Conservation (phyloP, 306 rosid species). For the Medicago lupulina region DNA sequence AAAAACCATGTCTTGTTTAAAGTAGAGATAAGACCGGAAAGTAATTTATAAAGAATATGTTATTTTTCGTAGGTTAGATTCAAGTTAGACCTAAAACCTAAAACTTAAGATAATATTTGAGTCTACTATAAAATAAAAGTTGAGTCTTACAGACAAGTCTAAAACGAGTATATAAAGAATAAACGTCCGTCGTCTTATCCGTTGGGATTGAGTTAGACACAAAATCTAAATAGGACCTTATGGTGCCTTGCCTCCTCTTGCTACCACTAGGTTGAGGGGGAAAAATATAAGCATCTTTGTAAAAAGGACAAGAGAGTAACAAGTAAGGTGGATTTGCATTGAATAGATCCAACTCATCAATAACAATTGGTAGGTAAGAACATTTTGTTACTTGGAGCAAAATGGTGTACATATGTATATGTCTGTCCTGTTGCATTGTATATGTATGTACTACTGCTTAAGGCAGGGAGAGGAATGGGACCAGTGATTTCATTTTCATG, state of each 20-base stretch:
- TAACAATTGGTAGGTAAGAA: constrained; percentile 49
- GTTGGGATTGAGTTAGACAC: background rate
- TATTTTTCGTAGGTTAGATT: too few species aligned
- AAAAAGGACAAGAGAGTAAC: constrained; percentile 40
- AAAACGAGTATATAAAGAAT: background rate
- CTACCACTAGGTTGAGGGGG: background rate
- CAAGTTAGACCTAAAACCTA: background rate
- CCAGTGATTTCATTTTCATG: constrained; percentile 49
- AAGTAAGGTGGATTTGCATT: constrained; percentile 44
- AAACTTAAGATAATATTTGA: background rate
- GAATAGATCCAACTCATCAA: constrained; percentile 44
- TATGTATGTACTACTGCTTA: constrained; percentile 33
- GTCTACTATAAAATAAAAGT: background rate
- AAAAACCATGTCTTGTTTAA: background rate
- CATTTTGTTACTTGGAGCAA: constrained; percentile 46
- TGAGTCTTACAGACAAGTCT: background rate
- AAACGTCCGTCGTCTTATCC: background rate
- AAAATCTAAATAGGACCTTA: background rate
- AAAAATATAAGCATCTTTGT: constrained; percentile 38
- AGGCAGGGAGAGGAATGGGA: constrained; percentile 46
- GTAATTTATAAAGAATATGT: background rate
- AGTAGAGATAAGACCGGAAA: background rate
- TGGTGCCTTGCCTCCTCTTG: background rate
- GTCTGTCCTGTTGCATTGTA: constrained; percentile 41
- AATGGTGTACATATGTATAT: constrained; percentile 49